Evolutionary conservation across 2,329 filamentous ascomycete genomes (phyloP).

Genomic region (Penicillium nordicum): DNA sequence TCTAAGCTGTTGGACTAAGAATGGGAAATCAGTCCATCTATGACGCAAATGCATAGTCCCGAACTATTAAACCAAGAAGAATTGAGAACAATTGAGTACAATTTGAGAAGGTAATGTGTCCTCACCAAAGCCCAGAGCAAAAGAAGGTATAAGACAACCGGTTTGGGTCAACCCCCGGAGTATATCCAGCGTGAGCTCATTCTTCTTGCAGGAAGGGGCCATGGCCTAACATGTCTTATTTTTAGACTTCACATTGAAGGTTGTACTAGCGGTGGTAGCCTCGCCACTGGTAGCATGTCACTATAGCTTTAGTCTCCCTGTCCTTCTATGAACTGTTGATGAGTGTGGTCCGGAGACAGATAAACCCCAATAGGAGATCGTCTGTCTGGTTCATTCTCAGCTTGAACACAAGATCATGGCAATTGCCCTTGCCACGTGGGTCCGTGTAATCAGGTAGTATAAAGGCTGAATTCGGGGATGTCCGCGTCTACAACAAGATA

Average conservation of each 20-base stretch:
- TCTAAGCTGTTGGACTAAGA: background rate
- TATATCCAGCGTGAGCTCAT: background rate
- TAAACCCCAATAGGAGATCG: background rate
- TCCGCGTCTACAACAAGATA: background rate
- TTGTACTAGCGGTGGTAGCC: background rate
- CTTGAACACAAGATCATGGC: background rate
- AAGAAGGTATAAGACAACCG: background rate
- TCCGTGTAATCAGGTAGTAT: background rate
- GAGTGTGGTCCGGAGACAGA: background rate
- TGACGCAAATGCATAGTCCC: background rate
- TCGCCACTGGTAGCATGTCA: background rate
- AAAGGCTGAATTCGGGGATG: background rate
- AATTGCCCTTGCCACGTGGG: background rate
- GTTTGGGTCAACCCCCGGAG: background rate
- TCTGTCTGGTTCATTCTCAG: background rate
- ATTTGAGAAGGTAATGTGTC: background rate
- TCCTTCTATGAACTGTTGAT: background rate
- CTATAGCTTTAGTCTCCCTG: background rate
- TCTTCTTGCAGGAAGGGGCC: background rate
- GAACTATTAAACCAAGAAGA: background rate
- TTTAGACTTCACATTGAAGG: constrained; percentile 3
- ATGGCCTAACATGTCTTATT: constrained; percentile 2
- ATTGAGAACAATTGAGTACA: background rate
- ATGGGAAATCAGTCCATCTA: background rate
- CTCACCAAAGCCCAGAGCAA: background rate